A percentile compares a stretch with the other conserved stretches of the same genome.
phyloP scores from a whole-genome alignment of 257 asterid genomes.

The Perilla frutescens region DNA sequence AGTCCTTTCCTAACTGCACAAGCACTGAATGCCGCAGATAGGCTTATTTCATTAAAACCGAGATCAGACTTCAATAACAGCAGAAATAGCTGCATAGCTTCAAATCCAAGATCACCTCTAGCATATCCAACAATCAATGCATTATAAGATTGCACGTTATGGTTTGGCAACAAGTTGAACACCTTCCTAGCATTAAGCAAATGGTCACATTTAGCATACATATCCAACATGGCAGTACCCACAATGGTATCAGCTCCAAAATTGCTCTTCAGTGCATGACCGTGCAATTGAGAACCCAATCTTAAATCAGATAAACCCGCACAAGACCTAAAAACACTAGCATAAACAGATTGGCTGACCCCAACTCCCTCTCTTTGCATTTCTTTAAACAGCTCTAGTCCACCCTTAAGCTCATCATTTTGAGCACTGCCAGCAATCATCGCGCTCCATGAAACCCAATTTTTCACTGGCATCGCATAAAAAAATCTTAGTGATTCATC shows the following conservation, averaged over 20 bases:
- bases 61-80: constrained; percentile 58
- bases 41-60: constrained; percentile 76
- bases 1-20: constrained; percentile 66
- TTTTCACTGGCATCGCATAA: constrained; percentile 62
- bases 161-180: constrained; percentile 59
- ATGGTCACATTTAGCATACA: constrained; percentile 76
- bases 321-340: constrained; percentile 77
- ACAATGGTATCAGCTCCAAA: constrained; percentile 71
- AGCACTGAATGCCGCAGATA: constrained; percentile 78
- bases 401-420: constrained; percentile 54
- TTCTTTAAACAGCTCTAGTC: constrained; percentile 65
- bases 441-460: constrained; percentile 93
- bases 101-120: constrained; percentile 66
- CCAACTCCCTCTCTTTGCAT: constrained; percentile 76
- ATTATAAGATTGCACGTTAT: constrained; percentile 75
- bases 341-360: constrained; percentile 83
- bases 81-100: constrained; percentile 62
- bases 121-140: constrained; percentile 78
- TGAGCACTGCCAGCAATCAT: constrained; percentile 75
- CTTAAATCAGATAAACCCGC: constrained; percentile 61
- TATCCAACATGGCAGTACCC: constrained; percentile 82
- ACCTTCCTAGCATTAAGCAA: constrained; percentile 62
- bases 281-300: constrained; percentile 78
- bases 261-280: constrained; percentile 70
- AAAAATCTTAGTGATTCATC: constrained; percentile 58